phyloP scores from a whole-genome alignment of 1,284 basidiomycete genomes.

The Apiotrichum brassicae region DNA sequence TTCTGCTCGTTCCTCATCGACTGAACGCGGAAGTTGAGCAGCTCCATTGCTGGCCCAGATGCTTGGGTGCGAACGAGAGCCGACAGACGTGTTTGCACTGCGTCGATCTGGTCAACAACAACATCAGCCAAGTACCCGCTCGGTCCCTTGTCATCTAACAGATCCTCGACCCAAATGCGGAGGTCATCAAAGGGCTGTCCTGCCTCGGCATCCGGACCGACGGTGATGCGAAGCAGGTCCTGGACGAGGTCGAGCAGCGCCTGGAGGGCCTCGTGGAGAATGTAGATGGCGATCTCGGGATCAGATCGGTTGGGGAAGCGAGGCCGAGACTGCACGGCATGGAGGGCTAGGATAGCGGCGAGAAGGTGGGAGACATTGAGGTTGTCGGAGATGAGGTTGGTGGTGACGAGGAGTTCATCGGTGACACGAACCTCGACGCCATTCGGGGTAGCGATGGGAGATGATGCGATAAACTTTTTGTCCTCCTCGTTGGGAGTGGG shows the following conservation, averaged over 20 bases:
- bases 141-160: constrained; percentile 27
- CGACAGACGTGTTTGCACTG: constrained; percentile 23
- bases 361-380: constrained; percentile 35
- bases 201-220: constrained; percentile 19
- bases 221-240: constrained; percentile 28
- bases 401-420: constrained; percentile 31
- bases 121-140: constrained; percentile 34
- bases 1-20: constrained; percentile 33
- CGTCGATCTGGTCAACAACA: constrained; percentile 33
- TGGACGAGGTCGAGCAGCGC: constrained; percentile 33
- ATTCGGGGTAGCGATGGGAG: constrained; percentile 19
- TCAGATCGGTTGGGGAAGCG: constrained; percentile 32
- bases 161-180: constrained; percentile 27
- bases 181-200: constrained; percentile 28
- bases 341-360: constrained; percentile 32
- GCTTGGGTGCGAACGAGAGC: constrained; percentile 20
- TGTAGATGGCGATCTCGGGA: constrained; percentile 35
- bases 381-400: constrained; percentile 26
- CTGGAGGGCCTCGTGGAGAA: constrained; percentile 29
- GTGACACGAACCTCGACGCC: constrained; percentile 30
- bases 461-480: constrained; percentile 31
- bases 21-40: constrained; percentile 30
- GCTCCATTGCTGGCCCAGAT: constrained; percentile 28
- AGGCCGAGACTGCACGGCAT: constrained; percentile 29
- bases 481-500: constrained; percentile 33